Percentiles rank a stretch among this genome's conserved stretches.
These are phyloP conservation scores for Fusarium tupiense DNA, from an alignment of 2,329 filamentous ascomycete species.

Conservation along the genomic window DNA sequence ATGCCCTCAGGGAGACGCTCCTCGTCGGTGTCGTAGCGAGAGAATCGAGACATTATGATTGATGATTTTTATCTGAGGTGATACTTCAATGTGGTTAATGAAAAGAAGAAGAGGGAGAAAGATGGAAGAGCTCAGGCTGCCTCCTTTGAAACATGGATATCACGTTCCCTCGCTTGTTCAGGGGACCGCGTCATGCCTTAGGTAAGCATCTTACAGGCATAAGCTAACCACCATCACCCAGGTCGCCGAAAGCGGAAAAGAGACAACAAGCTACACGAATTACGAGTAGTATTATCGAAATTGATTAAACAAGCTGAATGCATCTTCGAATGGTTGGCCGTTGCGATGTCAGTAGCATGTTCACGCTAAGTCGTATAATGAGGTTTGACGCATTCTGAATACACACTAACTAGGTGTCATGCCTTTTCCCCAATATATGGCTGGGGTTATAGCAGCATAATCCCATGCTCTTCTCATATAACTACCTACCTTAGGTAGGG, in stretches of 20 bases:
- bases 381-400: neutral
- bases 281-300: neutral
- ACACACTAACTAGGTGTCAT: neutral
- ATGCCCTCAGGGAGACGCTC: slow-evolving; percentile 65
- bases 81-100: neutral
- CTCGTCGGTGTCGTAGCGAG: slow-evolving; percentile 58
- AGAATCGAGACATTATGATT: slow-evolving; percentile 53
- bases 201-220: slow-evolving; percentile 10
- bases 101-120: neutral
- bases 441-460: neutral
- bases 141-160: slow-evolving; percentile 21
- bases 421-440: too few relatives aligned
- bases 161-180: slow-evolving; percentile 16
- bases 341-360: neutral
- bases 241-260: neutral
- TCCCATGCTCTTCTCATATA: neutral
- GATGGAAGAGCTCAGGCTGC: neutral
- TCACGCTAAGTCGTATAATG: neutral
- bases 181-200: slow-evolving; percentile 38
- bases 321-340: neutral
- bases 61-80: neutral
- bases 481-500: neutral
- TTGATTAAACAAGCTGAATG: neutral
- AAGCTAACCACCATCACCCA: neutral
- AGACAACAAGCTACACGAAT: neutral